A percentile compares a stretch with the other conserved stretches of the same genome.
Evolutionary conservation across 1,284 basidiomycete genomes (phyloP).

Genomic region (Ustilago trichophora): DNA sequence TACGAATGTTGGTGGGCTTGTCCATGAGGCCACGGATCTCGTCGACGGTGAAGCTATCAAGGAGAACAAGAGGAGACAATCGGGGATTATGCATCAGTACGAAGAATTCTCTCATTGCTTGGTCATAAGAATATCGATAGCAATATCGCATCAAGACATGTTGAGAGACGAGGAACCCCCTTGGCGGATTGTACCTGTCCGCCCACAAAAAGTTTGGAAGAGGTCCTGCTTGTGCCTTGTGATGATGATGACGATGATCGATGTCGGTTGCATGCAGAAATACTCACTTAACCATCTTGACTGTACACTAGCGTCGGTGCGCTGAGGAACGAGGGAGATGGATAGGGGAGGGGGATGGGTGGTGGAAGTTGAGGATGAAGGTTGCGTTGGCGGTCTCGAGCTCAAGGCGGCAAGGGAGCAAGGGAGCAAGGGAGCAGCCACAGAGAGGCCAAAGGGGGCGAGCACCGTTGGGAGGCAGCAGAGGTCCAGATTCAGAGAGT

Average conservation of each 20-base stretch:
- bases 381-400: slow-evolving; percentile 8
- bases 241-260: no score
- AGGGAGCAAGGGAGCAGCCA: slow-evolving; percentile 1
- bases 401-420: slow-evolving; percentile 10
- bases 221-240: no score
- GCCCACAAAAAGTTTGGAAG: no score
- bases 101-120: no score
- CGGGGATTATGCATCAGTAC: slow-evolving; percentile 17
- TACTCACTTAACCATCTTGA: slow-evolving; percentile 59
- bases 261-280: not conserved
- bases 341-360: slow-evolving; percentile 25
- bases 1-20: slow-evolving; percentile 83
- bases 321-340: slow-evolving; percentile 38
- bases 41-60: slow-evolving; percentile 69
- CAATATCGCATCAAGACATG: not conserved
- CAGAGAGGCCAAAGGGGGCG: no score
- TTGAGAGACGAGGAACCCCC: no score
- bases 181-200: not conserved
- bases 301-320: slow-evolving; percentile 48
- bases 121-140: no score
- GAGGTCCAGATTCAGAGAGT: no score
- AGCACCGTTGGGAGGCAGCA: no score
- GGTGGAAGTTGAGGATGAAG: slow-evolving; percentile 19
- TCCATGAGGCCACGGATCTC: slow-evolving; percentile 91
- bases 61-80: not conserved